phyloP scores from a whole-genome alignment of 176 grass and related monocot species.

The Themeda triandra region DNA sequence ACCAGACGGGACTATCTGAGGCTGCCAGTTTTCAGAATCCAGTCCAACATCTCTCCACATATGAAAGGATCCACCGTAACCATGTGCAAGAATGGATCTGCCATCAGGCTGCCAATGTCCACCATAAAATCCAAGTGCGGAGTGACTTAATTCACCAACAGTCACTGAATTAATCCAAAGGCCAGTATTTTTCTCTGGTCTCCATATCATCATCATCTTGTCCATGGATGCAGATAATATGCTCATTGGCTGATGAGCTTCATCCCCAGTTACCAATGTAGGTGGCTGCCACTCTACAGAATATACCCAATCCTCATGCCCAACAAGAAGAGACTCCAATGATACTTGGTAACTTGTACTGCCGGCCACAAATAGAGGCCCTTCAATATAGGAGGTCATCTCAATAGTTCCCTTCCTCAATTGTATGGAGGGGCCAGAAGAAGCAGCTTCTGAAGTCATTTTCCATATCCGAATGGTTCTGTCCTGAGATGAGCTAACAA shows the following conservation, averaged over 20 bases:
- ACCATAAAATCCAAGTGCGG: slow-evolving; percentile 90
- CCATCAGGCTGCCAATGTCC: slow-evolving; percentile 81
- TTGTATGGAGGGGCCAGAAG: slow-evolving; percentile 30
- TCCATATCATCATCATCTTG: slow-evolving; percentile 99
- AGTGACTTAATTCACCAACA: slow-evolving; percentile 89
- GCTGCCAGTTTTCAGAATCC: slow-evolving; percentile 87
- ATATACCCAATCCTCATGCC: slow-evolving; percentile 98
- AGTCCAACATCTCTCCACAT: slow-evolving; percentile 83
- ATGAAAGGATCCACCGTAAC: slow-evolving; percentile 95
- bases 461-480: slow-evolving; percentile 98
- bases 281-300: slow-evolving; percentile 91
- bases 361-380: slow-evolving; percentile 59
- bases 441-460: slow-evolving; percentile 46
- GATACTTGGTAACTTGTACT: slow-evolving; percentile 70
- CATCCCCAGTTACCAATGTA: slow-evolving; percentile 34
- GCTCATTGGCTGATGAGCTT: slow-evolving; percentile 78
- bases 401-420: slow-evolving; percentile 52
- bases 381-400: slow-evolving; percentile 91
- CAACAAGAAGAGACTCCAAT: slow-evolving; percentile 87
- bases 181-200: slow-evolving; percentile 79
- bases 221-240: slow-evolving; percentile 98
- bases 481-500: slow-evolving; percentile 94
- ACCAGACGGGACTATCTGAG: slow-evolving; percentile 77
- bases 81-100: slow-evolving; percentile 84
- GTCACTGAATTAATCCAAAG: slow-evolving; percentile 93